These are phyloP conservation scores for Solanum okadae DNA, from an alignment of 257 asterid genomes.

Conservation along the genomic window DNA sequence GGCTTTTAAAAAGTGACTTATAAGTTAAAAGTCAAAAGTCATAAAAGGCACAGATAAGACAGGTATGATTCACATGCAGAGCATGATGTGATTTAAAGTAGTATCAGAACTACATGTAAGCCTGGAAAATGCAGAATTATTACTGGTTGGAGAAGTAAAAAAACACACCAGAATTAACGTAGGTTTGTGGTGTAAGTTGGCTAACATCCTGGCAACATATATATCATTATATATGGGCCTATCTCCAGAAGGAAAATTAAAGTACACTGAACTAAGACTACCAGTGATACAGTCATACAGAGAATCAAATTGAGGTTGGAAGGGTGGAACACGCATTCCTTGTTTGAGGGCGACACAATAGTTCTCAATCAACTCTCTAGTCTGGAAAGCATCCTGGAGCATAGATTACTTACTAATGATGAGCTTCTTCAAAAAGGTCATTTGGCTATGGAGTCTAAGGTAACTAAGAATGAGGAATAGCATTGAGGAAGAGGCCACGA, in stretches of 20 bases:
- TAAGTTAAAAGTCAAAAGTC: too few species aligned
- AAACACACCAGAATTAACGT: background rate
- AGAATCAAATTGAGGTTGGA: background rate
- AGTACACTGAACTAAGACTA: background rate
- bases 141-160: background rate
- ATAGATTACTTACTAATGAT: background rate
- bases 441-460: background rate
- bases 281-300: background rate
- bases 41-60: background rate
- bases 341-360: background rate
- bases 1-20: too few species aligned
- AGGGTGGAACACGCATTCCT: background rate
- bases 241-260: background rate
- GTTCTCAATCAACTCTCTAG: background rate
- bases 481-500: background rate
- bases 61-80: background rate
- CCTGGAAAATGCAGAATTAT: background rate
- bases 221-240: background rate
- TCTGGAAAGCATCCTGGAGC: background rate
- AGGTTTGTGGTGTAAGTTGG: background rate
- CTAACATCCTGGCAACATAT: background rate
- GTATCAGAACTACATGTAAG: background rate
- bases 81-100: background rate
- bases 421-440: background rate
- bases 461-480: background rate